Conservation (phyloP, 2,329 filamentous ascomycete species). For the Rachicladosporium sp. region DNA sequence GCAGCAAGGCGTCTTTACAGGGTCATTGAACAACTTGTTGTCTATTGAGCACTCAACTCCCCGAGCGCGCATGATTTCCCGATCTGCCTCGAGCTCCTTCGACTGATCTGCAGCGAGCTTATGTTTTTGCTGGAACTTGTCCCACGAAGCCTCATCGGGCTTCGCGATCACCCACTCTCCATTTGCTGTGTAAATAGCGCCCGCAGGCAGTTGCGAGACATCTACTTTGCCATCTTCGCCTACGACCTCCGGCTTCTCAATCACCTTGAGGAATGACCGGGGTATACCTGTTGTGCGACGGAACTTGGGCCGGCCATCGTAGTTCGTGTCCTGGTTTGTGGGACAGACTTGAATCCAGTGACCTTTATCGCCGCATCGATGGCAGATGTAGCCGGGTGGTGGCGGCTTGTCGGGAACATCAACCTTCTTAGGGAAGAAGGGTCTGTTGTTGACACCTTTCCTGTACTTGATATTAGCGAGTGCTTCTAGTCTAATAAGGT, state of each 20-base stretch:
- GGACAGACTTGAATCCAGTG: slow-evolving; percentile 98
- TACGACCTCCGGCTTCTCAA: slow-evolving; percentile 75
- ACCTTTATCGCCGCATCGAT: slow-evolving; percentile 88
- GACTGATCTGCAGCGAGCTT: slow-evolving; percentile 68
- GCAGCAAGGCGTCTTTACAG: slow-evolving; percentile 98
- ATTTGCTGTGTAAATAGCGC: slow-evolving; percentile 95
- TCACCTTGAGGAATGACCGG: slow-evolving; percentile 84
- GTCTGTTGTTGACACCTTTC: slow-evolving; percentile 6
- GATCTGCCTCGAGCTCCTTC: slow-evolving; percentile 63
- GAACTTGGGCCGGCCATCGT: slow-evolving; percentile 82
- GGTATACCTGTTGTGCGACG: slow-evolving; percentile 97
- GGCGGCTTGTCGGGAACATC: slow-evolving; percentile 87
- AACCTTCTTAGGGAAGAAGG: slow-evolving; percentile 42
- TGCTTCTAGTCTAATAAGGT: not conserved
- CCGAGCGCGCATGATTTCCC: slow-evolving; percentile 76
- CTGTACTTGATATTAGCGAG: slow-evolving; percentile 7
- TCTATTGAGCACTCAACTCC: slow-evolving; percentile 91
- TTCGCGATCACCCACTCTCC: slow-evolving; percentile 95
- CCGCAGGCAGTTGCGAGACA: slow-evolving; percentile 67
- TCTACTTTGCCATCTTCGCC: slow-evolving; percentile 65
- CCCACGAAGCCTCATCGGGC: slow-evolving; percentile 91
- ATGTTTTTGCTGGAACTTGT: slow-evolving; percentile 89
- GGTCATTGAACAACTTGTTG: slow-evolving; percentile 95
- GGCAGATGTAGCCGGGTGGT: slow-evolving; percentile 88
- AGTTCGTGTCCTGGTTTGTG: slow-evolving; percentile 95